Evolutionary conservation across 2,329 filamentous ascomycete species (phyloP), one percentile per base, ranked within the genome.

Genomic region (Alternaria solani): DNA sequence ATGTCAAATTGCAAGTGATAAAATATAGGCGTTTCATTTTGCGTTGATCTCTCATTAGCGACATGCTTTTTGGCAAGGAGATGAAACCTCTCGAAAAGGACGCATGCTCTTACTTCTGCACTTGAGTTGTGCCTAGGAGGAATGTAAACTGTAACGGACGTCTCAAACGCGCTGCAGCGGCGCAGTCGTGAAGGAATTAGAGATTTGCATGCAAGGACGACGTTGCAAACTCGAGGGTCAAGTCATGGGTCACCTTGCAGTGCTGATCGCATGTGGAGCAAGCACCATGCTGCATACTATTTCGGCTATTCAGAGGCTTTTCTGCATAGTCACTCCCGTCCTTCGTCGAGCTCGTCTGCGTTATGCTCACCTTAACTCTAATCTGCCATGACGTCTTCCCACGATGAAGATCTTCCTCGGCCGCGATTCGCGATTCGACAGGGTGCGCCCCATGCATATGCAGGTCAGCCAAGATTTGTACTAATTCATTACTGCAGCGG

Each of bases 391-490:
- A 49, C 46, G 46, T 49, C 26, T n/a, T 23, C 16, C 7, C 32
- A 25, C 20, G 11, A 12, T 26, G 14, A 26, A 38, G 46, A 38
- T 36, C 46, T 26, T 48, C 18, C 12, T 48, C 18, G 46, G 46
- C 30, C 25, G 36, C 14, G 46, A 49, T 36, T 49, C 32, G 32
- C 46, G 46, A 49, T 49, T 26, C 34, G 46, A 23, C 46, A 49
- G 46, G 20, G 16, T 36, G 16, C 36, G 26, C 46, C 20, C 23
- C n/a, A 8, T 26, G 46, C 46, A 25, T 25, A 38, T 49, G 14
- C 16, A 49, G 34, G 46, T 38, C 30, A 16, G 20, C 36, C 14
- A 20, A 18, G 46, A 14, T 49, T 20, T 3, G 16, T 26, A 14
- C 46, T 14, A 34, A 4, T n/a, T 23, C 46, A 26, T 49, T 32